Percentiles rank a stretch among this genome's conserved stretches.
phyloP scores from a whole-genome alignment of 805 yeast species.

The Phaffomyces antillensis region DNA sequence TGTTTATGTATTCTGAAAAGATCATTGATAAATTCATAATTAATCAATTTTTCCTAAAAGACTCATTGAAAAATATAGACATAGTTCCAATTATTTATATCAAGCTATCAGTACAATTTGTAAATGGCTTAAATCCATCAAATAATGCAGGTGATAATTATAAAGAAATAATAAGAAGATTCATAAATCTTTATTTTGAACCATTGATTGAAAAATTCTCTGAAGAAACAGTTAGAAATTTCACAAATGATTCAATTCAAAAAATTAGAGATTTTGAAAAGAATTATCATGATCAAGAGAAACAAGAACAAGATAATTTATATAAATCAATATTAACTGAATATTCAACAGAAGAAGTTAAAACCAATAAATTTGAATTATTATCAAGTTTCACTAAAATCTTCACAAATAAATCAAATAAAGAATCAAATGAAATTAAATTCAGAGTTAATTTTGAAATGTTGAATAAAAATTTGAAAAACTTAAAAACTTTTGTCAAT shows the following conservation, averaged over 20 bases:
- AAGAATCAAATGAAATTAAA: constrained; percentile 35
- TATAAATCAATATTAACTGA: constrained; percentile 34
- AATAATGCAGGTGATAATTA: constrained; percentile 30
- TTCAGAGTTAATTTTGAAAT: constrained; percentile 78
- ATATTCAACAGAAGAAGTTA: constrained; percentile 27
- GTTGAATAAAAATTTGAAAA: constrained; percentile 64
- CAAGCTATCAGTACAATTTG: constrained; percentile 21
- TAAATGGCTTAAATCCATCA: constrained; percentile 31
- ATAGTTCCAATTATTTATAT: constrained; percentile 28
- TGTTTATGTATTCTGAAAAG: constrained; percentile 30
- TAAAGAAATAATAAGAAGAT: constrained; percentile 23
- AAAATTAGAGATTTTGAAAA: constrained; percentile 23
- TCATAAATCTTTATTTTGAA: constrained; percentile 32
- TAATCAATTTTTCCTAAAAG: constrained; percentile 18
- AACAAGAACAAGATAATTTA: constrained; percentile 34
- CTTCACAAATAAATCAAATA: constrained; percentile 34
- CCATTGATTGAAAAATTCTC: constrained; percentile 28
- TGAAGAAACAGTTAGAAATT: constrained; percentile 24
- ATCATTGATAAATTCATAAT: constrained; percentile 31
- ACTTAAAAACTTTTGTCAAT: constrained; percentile 69
- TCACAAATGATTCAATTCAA: constrained; percentile 21
- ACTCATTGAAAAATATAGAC: constrained; percentile 21
- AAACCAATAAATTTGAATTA: constrained; percentile 43
- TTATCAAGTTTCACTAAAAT: constrained; percentile 60
- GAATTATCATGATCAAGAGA: constrained; percentile 24